Evolutionary conservation across 2,329 filamentous ascomycete genomes (phyloP), one percentile per base, ranked within the genome.

Genomic region (Penicillium sp.): DNA sequence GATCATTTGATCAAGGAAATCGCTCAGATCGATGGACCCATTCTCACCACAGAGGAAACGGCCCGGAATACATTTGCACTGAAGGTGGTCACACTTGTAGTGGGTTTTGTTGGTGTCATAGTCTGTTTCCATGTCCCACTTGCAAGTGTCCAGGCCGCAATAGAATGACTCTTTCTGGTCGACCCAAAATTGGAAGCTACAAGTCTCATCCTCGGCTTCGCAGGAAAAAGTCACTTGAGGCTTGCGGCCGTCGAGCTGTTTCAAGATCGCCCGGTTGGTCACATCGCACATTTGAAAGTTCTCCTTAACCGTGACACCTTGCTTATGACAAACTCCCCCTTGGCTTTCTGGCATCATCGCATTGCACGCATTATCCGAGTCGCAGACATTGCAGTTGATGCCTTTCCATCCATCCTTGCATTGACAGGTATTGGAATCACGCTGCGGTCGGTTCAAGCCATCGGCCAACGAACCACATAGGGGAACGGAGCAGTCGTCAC

Each of bases 171-270:
- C 94, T 60, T 84, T 81, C 63, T 93, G 84, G 65, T 95, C 92
- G 46, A 99, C 91, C 93, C 94, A 99, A 76, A 99, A 99, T 75
- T 99, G 94, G 65, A 99, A 99, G 70, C 96, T 94, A 69, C 94
- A 99, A 21, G 88, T 85, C 21, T 83, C 80, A 5, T 85, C 80
- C 49, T 89, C 85, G 35, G 83, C 85, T 67, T 92, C 85, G 73
- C 94, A 99, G 31, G 88, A 91, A 70, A 99, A 99, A 1, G 94
- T 99, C 25, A 95, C 94, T 73, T 99, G 89, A 0, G 94, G 92
- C 55, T 90, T 88, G 74, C 91, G 85, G 42, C 88, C 86, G 65
- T 91, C 89, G 46, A 99, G 82, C 68, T 93, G 86, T 59, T 92
- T 86, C 52, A 93, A 80, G 68, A 99, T 99, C 79, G 96, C 94